Conservation (phyloP, 2,329 filamentous ascomycete genomes). For the Aspergillus hortae region DNA sequence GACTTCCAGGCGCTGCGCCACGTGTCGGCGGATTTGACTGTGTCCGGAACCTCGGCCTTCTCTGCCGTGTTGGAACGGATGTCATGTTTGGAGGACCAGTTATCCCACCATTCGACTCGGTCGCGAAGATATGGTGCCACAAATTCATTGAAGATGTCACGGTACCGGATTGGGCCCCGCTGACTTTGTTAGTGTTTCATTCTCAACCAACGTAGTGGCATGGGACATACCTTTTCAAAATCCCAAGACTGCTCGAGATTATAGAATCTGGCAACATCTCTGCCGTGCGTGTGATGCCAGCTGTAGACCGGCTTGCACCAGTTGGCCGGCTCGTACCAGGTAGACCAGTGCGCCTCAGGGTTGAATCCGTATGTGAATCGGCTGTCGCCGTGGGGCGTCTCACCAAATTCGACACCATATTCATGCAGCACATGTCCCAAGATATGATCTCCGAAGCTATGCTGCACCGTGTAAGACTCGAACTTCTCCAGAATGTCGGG, state of each 20-base stretch:
- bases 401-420: conserved; percentile 45
- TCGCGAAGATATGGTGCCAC: conserved; percentile 18
- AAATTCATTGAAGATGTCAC: conserved; percentile 21
- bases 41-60: conserved; percentile 12
- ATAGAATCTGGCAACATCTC: conserved; percentile 22
- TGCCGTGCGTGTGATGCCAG: conserved; percentile 23
- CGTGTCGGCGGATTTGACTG: conserved; percentile 6
- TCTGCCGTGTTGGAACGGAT: conserved; percentile 17
- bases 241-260: conserved; percentile 23
- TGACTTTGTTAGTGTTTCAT: neutral
- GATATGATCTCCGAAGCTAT: conserved; percentile 55
- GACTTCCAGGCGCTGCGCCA: conserved; percentile 24
- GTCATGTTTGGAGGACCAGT: conserved; percentile 20
- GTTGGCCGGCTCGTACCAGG: conserved; percentile 32
- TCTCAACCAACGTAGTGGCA: neutral
- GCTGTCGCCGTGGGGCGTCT: conserved; percentile 50
- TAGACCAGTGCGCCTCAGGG: conserved; percentile 26
- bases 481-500: conserved; percentile 46
- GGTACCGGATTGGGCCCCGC: conserved; percentile 16
- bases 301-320: conserved; percentile 53
- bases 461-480: conserved; percentile 33
- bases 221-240: conserved; percentile 10
- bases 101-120: conserved; percentile 24
- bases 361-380: conserved; percentile 45
- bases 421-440: conserved; percentile 49